phyloP scores from a whole-genome alignment of 2,329 filamentous ascomycete genomes.

The Colletotrichum destructivum region DNA sequence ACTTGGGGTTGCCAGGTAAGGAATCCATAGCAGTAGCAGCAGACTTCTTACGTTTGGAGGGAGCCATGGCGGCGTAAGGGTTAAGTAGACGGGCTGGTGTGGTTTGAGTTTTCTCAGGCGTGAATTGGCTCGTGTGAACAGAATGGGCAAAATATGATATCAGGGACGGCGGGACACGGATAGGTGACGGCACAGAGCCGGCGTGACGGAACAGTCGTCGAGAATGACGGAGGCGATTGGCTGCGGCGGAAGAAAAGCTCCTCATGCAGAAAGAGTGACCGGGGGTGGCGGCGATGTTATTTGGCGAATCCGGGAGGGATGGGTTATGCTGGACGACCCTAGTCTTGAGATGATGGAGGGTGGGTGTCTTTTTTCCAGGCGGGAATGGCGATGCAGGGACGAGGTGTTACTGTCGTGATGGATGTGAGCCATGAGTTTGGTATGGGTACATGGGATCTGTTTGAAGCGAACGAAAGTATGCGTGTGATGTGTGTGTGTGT shows the following conservation, averaged over 20 bases:
- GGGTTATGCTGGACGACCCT: background rate
- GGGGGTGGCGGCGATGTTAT: constrained; percentile 2
- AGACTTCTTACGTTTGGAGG: constrained; percentile 56
- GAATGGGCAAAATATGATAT: constrained; percentile 17
- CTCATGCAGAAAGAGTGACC: constrained; percentile 35
- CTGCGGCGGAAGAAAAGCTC: constrained; percentile 42
- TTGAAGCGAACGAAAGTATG: background rate
- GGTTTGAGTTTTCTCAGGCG: background rate
- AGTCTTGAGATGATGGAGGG: background rate
- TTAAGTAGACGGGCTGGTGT: background rate
- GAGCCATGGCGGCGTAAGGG: constrained; percentile 16
- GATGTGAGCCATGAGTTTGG: background rate
- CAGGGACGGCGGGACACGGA: constrained; percentile 16
- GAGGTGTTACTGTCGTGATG: background rate
- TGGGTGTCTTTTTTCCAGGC: background rate
- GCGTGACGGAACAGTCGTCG: constrained; percentile 7
- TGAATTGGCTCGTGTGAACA: background rate
- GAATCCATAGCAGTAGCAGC: constrained; percentile 12
- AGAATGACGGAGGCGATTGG: constrained; percentile 22
- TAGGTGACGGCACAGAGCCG: constrained; percentile 26
- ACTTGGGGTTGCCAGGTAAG: background rate
- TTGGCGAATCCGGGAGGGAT: background rate
- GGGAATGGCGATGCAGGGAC: background rate
- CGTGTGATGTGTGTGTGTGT: too few species aligned
- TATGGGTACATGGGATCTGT: background rate